Base-by-base conservation (phyloP, 75 land plant genomes). In the Pinus taeda region DNA sequence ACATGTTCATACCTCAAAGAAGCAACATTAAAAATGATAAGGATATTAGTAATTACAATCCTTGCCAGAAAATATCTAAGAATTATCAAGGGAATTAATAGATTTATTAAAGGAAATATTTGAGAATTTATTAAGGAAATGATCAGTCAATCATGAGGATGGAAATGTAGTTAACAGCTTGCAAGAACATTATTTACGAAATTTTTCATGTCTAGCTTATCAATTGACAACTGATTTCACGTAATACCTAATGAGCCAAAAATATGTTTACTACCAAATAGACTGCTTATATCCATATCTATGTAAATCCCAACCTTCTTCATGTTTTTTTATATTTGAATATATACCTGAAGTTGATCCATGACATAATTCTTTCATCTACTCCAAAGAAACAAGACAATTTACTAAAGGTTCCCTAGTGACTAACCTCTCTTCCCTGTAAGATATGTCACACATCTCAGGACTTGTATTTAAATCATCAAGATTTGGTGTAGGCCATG, bases 401-500 rank as follows among this genome's bases (percentile, higher is more conserved):
- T 77, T 78, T 39, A 84, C 78, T 29, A 84, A 77, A 26, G 75
- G 59, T 77, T 80, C 87, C 75, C 91, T 81, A 13, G 75, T 39
- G 42, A 69, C 60, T 33, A 84, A 71, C 76, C 79, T 79, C n/a
- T 90, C 92, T 57, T 82, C 87, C 73, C 88, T 88, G 17, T 74
- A 81, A 39, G 91, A 96, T 14, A 71, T 55, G 18, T 89, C 94
- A 59, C 64, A 49, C 21, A 74, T 77, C 53, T 85, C 93, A 12
- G 98, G 98, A 26, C 99, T 97, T 4, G 95, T 77, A 87, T 96
- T 96, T 11, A 96, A 79, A 75, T 96, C n/a, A n/a, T n/a, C 99
- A 36, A 96, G 79, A 60, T 88, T 87, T 22, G 83, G 91, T 61
- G 89, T 77, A 26, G 82, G 79, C 91, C 93, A 87, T 58, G 73